Evolutionary conservation across 2,329 filamentous ascomycete species (phyloP).

Genomic region (Amylocarpus encephaloides): DNA sequence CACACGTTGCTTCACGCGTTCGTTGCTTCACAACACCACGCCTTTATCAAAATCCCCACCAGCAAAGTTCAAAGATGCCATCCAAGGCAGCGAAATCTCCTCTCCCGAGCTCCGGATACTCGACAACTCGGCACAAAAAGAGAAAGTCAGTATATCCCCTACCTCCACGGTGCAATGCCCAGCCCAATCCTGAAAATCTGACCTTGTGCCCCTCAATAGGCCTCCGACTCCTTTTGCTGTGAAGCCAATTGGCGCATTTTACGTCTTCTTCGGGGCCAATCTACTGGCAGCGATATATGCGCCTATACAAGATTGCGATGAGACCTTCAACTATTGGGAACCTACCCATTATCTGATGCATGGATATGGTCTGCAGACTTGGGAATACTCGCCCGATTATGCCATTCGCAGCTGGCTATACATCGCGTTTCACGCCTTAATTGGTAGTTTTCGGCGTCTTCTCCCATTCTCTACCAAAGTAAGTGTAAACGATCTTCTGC

Average conservation of each 20-base stretch:
- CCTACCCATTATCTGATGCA: constrained; percentile 90
- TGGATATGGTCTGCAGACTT: constrained; percentile 90
- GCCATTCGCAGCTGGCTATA: constrained; percentile 96
- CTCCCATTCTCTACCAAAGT: constrained; percentile 56
- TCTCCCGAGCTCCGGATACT: constrained; percentile 4
- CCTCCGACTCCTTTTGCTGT: constrained; percentile 53
- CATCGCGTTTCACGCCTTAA: constrained; percentile 67
- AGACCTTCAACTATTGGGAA: constrained; percentile 99
- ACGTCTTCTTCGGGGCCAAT: constrained; percentile 69
- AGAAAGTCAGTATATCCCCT: constrained; percentile 19
- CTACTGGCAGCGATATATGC: constrained; percentile 71
- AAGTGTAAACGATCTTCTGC: background rate
- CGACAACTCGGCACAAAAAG: constrained; percentile 12
- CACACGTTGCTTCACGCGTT: too few relatives aligned
- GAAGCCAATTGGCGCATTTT: constrained; percentile 71
- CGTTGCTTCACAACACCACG: background rate
- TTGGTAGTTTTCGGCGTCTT: constrained; percentile 61
- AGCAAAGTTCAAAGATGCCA: constrained; percentile 33
- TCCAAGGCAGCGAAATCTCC: constrained; percentile 25
- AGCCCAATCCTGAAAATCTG: background rate
- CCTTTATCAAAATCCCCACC: background rate
- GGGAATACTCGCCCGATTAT: constrained; percentile 96
- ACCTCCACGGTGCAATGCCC: background rate
- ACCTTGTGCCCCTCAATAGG: constrained; percentile 24
- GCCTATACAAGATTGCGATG: constrained; percentile 96